Base-by-base conservation (phyloP, 768 basidiomycete species). In the Lepiota brunneoincarnata region DNA sequence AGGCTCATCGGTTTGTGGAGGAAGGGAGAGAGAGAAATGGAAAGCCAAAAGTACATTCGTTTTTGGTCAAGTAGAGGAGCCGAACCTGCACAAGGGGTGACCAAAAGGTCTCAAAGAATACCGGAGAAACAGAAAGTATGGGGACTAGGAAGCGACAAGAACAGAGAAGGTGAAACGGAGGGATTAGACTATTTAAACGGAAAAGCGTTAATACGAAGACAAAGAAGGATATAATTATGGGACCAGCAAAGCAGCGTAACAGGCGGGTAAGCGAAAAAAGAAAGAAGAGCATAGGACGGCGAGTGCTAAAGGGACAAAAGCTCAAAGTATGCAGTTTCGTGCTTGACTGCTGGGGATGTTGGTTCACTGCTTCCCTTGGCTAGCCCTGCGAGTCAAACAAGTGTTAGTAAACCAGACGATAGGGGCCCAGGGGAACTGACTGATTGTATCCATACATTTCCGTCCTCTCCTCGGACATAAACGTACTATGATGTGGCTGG, bases 401-500 rank as follows among this genome's bases (percentile, higher is more conserved):
- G 7, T 28, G 31, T 31, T 6, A 31, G 31, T 31, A 31, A 31
- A 10, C 31, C 12, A 36, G 23, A 7, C 15, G 34, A 20, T 9
- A 12, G 23, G 21, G 20, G 5, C 17, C 4, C 4, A 28, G 40
- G 20, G 38, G 15, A 24, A 23, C 53, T 41, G 14, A 47, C 37
- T 40, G 35, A 38, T 42, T 40, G 39, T 6, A 51, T 36, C 50
- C 56, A 58, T 51, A 60, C 57, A 39, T 55, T 49, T 21, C 59
- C 50, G n/a, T 80, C 56, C 82, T 80, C 71, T 88, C 87, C 63
- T 89, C 88, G 35, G 83, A 75, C 74, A 89, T 80, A 60, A 80
- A 90, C 49, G 81, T 75, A 49, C 88, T 84, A 51, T 82, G 81
- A 11, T 77, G 75, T 21, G 74, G 71, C 61, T 81, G 79, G 57